Base-by-base conservation (phyloP, 345 rosid genomes). In the Microcos paniculata region DNA sequence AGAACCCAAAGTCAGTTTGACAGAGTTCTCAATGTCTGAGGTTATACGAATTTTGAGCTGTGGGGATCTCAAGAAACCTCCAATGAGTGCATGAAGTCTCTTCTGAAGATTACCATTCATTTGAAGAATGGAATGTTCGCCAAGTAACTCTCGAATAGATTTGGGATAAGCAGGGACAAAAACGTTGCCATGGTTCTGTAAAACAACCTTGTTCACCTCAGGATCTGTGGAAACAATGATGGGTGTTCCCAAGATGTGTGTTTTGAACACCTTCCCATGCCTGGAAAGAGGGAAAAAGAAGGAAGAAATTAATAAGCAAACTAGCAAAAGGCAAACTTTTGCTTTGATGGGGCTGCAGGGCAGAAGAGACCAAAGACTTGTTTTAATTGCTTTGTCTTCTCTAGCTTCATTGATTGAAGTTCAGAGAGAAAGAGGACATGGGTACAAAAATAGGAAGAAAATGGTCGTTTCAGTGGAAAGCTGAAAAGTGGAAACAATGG, bases 111-210 rank as follows among this genome's bases (percentile, higher is more conserved):
- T 79, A 26, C 99, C 99, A 76, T 89, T 93, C 78, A 85, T 91
- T 80, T 89, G 87, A 53, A 95, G 94, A 14, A 95, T 95, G 46
- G 99, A 95, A 38, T 81, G 81, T 15, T 91, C 80, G 12, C 99
- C 99, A 51, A 95, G 82, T 23, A 95, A 74, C 69, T 88, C 90
- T 6, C 82, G 76, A 71, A 93, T 83, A 15, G 98, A 88, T 84
- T 95, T 93, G 28, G 99, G 99, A 64, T 95, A 95, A 31, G 97
- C 97, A 58, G 99, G 99, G 55, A 95, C 65, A 55, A 95, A 95
- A 46, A 45, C 42, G 83, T 82, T 89, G 57, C 97, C 91, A 77
- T 93, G 97, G 88, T 95, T 90, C 79, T 89, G 97, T 65, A 95
- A 83, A 51, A 95, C 88, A 35, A 86, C 92, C 83, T 91, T 95